Base-by-base conservation (phyloP, 768 basidiomycete genomes). In the Tylopilus felleus region DNA sequence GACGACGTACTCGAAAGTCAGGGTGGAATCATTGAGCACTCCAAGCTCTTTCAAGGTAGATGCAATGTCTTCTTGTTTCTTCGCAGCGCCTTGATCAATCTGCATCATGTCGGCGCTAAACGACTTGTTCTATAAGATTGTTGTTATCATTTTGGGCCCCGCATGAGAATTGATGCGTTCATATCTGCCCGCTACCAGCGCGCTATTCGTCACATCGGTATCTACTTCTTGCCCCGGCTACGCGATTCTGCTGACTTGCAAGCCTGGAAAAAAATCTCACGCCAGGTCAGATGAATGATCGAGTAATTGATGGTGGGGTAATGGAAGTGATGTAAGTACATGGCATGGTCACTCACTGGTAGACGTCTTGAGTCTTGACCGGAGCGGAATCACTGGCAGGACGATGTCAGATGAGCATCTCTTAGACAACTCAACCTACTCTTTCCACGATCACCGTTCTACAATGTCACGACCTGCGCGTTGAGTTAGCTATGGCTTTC, bases 1-100 rank as follows among this genome's bases (percentile, higher is more conserved):
- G 22, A 60, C 46, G 25, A 60, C 42, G 36, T 60, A 60, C 27
- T 60, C 58, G 36, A 60, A 60, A 49, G 13, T 2, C 5, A 13
- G 5, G 19, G 10, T 14, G 13, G 16, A 8, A 36, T 28, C 31
- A 6, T 27, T n/a, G 5, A 28, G 4, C 4, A 50, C 9, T 39
- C 35, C 52, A 41, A 42, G 44, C 14, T 13, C 31, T 5, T 44
- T 50, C 8, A 60, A 17, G n/a, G 4, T 43, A 17, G 49, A 47
- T 35, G 35, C 35, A 16, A 60, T 47, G 17, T 42, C 36, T 23
- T 60, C 29, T 19, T 8, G 35, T 4, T 28, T 51, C 4, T 22
- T 33, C n/a, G 45, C 22, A 25, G 40, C n/a, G 12, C n/a, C 31
- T 35, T 59, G 40, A n/a, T 53, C 39, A 2, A 17, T 25, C 42